A percentile compares a stretch with the other conserved stretches of the same genome.
Conservation (phyloP, 371 early-diverging fungal genomes). For the Mucor racemosus region DNA sequence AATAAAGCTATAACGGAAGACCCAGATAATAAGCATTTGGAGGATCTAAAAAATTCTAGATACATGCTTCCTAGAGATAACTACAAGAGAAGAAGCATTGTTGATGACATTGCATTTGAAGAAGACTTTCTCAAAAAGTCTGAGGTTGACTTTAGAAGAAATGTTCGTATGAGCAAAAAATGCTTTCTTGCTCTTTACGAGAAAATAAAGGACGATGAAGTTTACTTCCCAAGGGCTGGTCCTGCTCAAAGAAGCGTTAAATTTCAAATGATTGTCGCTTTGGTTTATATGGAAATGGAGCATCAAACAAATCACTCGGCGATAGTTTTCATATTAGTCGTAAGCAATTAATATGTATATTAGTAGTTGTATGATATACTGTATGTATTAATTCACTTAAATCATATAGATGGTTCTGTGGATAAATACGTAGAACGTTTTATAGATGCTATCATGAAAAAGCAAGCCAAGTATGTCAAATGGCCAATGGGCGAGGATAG, state of each 20-base stretch:
- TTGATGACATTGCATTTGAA: too few relatives aligned
- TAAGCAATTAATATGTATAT: not conserved
- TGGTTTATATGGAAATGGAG: not conserved
- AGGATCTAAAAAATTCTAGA: too few relatives aligned
- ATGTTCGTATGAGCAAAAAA: not conserved
- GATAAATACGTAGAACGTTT: not conserved
- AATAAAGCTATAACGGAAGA: too few relatives aligned
- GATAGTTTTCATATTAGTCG: not conserved
- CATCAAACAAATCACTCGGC: not conserved
- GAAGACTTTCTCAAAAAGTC: not conserved
- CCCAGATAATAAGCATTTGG: too few relatives aligned
- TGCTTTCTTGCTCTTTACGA: not conserved
- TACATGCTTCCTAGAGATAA: too few relatives aligned
- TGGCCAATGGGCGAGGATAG: not conserved
- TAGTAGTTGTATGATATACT: too few relatives aligned
- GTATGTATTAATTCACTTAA: too few relatives aligned
- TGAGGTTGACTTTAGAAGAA: not conserved
- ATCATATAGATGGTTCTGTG: not conserved
- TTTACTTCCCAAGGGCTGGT: not conserved
- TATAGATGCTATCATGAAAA: not conserved
- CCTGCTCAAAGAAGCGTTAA: not conserved
- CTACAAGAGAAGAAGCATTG: too few relatives aligned
- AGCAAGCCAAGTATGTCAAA: not conserved
- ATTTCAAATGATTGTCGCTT: not conserved
- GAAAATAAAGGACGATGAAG: not conserved